A percentile compares a stretch with the other conserved stretches of the same genome.
These are phyloP conservation scores for Plasmodium vinckei DNA, from an alignment of 169 alveolate genomes.

Conservation along the genomic window DNA sequence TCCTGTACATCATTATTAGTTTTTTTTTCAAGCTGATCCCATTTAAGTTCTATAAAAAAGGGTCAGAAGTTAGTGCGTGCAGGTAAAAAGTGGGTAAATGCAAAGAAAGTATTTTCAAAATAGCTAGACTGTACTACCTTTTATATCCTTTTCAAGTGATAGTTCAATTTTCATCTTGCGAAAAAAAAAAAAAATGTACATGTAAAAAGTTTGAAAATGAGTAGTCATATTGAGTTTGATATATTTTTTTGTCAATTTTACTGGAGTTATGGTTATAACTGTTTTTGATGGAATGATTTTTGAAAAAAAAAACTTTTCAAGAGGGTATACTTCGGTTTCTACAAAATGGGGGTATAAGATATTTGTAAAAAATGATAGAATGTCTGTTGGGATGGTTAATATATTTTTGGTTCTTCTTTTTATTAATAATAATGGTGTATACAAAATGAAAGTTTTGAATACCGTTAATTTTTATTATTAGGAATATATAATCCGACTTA, in stretches of 20 bases:
- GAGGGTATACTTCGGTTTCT: conserved; percentile 30
- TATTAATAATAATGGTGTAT: not conserved
- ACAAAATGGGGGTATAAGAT: not conserved
- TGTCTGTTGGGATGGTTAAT: not conserved
- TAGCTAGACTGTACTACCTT: conserved; percentile 3
- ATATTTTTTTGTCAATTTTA: not conserved
- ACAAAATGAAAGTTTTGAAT: not conserved
- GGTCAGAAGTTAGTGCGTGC: not conserved
- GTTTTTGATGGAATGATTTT: conserved; percentile 25
- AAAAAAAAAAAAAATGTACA: not conserved
- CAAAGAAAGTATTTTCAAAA: too few species aligned
- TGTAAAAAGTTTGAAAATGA: not conserved
- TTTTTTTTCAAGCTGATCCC: conserved; percentile 15
- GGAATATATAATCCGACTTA: not conserved
- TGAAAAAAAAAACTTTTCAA: conserved; percentile 29
- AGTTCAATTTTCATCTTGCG: conserved; percentile 52
- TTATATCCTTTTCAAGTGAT: conserved; percentile 15
- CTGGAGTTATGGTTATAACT: conserved; percentile 25
- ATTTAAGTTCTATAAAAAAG: conserved; percentile 13
- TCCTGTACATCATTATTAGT: not conserved
- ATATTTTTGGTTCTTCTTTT: not conserved
- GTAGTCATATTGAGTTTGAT: not conserved
- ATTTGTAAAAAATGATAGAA: not conserved
- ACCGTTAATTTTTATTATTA: conserved; percentile 23
- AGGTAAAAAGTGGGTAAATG: not conserved